A percentile compares a stretch with the other conserved stretches of the same genome.
phyloP scores from a whole-genome alignment of 108 stramenopile genomes.

The Craspedostauros australis region DNA sequence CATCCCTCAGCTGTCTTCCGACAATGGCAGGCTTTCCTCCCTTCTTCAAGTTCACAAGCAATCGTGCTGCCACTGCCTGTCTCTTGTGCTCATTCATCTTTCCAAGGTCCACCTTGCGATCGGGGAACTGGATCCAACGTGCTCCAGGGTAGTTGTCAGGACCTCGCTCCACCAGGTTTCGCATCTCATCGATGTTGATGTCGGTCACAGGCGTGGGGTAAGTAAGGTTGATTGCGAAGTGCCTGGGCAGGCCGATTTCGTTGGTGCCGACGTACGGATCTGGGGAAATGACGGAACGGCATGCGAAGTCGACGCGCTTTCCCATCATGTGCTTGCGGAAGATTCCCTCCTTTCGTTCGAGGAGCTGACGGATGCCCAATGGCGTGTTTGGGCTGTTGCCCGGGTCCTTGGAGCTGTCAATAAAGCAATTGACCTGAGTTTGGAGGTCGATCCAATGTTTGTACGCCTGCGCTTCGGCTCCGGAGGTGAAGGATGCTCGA shows the following conservation, averaged over 20 bases:
- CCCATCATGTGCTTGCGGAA: slow-evolving; percentile 99
- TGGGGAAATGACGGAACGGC: slow-evolving; percentile 96
- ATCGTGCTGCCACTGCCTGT: slow-evolving; percentile 76
- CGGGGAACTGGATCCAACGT: slow-evolving; percentile 88
- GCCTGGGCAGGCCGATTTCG: slow-evolving; percentile 96
- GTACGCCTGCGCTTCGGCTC: slow-evolving; percentile 40
- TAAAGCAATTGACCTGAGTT: slow-evolving; percentile 90
- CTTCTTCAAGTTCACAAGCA: slow-evolving; percentile 47
- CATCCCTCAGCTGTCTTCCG: slow-evolving; percentile 91
- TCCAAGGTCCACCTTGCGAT: slow-evolving; percentile 74
- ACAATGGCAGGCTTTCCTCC: slow-evolving; percentile 81
- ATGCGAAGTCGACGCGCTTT: slow-evolving; percentile 97
- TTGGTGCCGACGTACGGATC: slow-evolving; percentile 97
- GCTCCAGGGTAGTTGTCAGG: slow-evolving; percentile 92
- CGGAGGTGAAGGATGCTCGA: slow-evolving; percentile 45
- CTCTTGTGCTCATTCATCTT: slow-evolving; percentile 82
- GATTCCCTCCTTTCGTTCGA: slow-evolving; percentile 99
- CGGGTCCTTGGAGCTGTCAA: slow-evolving; percentile 94
- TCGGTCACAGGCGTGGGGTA: slow-evolving; percentile 95
- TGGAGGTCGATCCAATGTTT: slow-evolving; percentile 94
- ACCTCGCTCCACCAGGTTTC: slow-evolving; percentile 84
- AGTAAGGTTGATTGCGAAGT: slow-evolving; percentile 91
- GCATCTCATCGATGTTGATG: slow-evolving; percentile 88
- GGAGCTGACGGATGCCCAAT: slow-evolving; percentile 87
- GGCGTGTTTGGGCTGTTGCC: slow-evolving; percentile 34